These are phyloP conservation scores for Aspergillus ustus DNA, from an alignment of 2,329 filamentous ascomycete genomes.

Conservation along the genomic window DNA sequence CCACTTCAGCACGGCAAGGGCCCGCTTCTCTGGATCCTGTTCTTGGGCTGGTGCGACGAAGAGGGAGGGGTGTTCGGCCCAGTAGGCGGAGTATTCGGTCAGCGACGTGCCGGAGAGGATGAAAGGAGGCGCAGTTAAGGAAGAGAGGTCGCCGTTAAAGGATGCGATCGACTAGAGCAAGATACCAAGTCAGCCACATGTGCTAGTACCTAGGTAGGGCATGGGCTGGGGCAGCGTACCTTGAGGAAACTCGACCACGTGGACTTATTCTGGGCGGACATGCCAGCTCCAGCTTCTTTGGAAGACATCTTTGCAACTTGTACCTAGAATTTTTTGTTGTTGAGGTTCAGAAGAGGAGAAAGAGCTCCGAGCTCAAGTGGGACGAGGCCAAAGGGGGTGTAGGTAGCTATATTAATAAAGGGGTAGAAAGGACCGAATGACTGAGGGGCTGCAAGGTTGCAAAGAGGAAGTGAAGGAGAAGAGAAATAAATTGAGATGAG, in stretches of 20 bases:
- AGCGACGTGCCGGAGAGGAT: conserved; percentile 79
- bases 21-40: conserved; percentile 77
- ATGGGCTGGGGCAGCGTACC: conserved; percentile 32
- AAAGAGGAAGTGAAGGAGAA: conserved; percentile 14
- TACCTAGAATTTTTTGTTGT: conserved; percentile 2
- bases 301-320: conserved; percentile 31
- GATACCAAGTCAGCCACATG: conserved; percentile 12
- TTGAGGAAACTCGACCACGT: conserved; percentile 55
- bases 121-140: conserved; percentile 79
- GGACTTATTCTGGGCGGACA: conserved; percentile 49
- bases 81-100: conserved; percentile 81
- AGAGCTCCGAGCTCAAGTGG: conserved; percentile 7
- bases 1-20: conserved; percentile 91
- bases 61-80: conserved; percentile 76
- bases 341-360: background rate
- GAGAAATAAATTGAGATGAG: conserved; percentile 1
- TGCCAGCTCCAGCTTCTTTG: conserved; percentile 46
- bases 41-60: conserved; percentile 84
- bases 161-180: conserved; percentile 68
- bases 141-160: conserved; percentile 81
- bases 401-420: background rate
- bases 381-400: conserved; percentile 2
- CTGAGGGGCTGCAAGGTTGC: conserved; percentile 1
- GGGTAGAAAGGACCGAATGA: background rate
- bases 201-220: background rate